A percentile compares a stretch with the other conserved stretches of the same genome.
Evolutionary conservation across 352 stramenopile genomes (phyloP).

Genomic region (Globisporangium megalacanthum): DNA sequence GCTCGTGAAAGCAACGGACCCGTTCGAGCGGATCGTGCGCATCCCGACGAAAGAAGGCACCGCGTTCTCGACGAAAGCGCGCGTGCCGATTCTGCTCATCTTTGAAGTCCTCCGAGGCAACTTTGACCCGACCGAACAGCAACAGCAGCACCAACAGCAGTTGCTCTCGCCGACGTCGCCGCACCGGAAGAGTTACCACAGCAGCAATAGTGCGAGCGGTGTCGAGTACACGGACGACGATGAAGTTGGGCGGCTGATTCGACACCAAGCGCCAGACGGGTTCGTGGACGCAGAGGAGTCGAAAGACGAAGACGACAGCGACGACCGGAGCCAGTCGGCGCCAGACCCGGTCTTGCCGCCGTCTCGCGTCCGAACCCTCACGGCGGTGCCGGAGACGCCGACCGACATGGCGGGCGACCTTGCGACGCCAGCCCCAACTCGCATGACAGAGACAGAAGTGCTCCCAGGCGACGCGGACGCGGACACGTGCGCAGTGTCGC

Average conservation of each 20-base stretch:
- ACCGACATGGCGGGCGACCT: slow-evolving; percentile 49
- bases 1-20: slow-evolving; percentile 82
- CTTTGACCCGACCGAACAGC: slow-evolving; percentile 32
- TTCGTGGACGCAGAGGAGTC: slow-evolving; percentile 37
- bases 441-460: slow-evolving; percentile 14
- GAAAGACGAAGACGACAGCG: slow-evolving; percentile 15
- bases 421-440: slow-evolving; percentile 40
- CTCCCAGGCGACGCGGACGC: slow-evolving; percentile 19
- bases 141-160: slow-evolving; percentile 29
- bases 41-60: slow-evolving; percentile 85
- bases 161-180: slow-evolving; percentile 54
- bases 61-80: slow-evolving; percentile 83
- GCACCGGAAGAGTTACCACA: slow-evolving; percentile 29
- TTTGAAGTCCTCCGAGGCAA: slow-evolving; percentile 86
- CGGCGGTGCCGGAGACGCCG: slow-evolving; percentile 58
- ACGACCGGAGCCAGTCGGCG: neutral
- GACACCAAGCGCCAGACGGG: slow-evolving; percentile 55
- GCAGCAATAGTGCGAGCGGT: slow-evolving; percentile 25
- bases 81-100: slow-evolving; percentile 83
- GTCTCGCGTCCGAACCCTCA: slow-evolving; percentile 4
- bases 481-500: slow-evolving; percentile 14
- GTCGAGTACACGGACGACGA: slow-evolving; percentile 78
- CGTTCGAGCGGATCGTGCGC: slow-evolving; percentile 82
- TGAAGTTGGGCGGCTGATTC: slow-evolving; percentile 69
- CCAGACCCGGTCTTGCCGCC: neutral